Evolutionary conservation across 1,284 basidiomycete genomes (phyloP).

Genomic region (Pyrrhoderma noxium): DNA sequence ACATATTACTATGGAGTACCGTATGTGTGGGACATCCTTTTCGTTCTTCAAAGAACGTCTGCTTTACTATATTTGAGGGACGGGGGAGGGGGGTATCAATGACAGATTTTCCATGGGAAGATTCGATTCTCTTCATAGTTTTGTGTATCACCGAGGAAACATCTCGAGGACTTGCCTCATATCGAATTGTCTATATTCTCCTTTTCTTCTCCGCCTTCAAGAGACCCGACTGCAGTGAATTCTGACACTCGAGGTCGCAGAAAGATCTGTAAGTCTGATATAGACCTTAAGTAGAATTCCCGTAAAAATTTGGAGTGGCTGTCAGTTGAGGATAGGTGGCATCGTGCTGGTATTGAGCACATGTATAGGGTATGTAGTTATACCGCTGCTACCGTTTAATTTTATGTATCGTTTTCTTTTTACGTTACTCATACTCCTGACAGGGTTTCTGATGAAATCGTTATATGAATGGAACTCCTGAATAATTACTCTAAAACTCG

Average conservation of each 20-base stretch:
- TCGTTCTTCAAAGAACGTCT: slow-evolving; percentile 70
- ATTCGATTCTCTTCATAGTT: slow-evolving; percentile 84
- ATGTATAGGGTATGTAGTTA: slow-evolving; percentile 7
- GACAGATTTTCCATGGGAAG: slow-evolving; percentile 91
- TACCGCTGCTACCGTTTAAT: slow-evolving; percentile 2
- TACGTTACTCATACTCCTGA: too few species aligned
- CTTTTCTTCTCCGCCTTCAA: slow-evolving; percentile 25
- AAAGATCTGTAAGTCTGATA: slow-evolving; percentile 11
- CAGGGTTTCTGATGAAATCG: too few species aligned
- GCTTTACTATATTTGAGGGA: slow-evolving; percentile 79
- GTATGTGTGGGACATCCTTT: slow-evolving; percentile 91
- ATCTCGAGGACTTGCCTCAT: slow-evolving; percentile 80
- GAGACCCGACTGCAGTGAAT: slow-evolving; percentile 26
- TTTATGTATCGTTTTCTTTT: too few species aligned
- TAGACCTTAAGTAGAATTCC: slow-evolving; percentile 10
- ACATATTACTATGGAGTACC: slow-evolving; percentile 89
- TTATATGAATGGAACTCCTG: too few species aligned
- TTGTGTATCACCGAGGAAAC: slow-evolving; percentile 83
- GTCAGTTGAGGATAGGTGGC: slow-evolving; percentile 3
- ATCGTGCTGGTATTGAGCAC: slow-evolving; percentile 7
- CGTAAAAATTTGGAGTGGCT: slow-evolving; percentile 22
- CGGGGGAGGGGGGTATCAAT: slow-evolving; percentile 84
- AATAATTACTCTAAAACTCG: too few species aligned
- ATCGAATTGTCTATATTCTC: slow-evolving; percentile 56
- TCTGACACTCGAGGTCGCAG: slow-evolving; percentile 24